phyloP scores from a whole-genome alignment of 805 yeast genomes.

The Isabelozyma pseudorhagii region DNA sequence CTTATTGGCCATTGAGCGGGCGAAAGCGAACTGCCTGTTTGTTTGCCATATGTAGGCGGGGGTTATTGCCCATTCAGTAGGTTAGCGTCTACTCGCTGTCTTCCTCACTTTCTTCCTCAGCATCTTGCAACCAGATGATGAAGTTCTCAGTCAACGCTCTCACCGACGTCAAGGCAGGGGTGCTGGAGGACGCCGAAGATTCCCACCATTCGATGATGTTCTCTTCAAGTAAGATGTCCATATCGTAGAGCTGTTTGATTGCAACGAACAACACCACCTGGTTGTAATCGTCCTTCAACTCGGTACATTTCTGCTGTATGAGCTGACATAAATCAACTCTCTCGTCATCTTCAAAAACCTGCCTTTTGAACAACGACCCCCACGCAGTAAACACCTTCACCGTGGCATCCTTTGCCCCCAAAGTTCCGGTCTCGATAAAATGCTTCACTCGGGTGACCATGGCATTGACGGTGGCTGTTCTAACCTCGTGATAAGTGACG shows the following conservation, averaged over 20 bases:
- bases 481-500: slow-evolving; percentile 89
- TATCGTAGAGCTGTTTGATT: slow-evolving; percentile 66
- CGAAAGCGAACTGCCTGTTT: background rate
- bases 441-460: slow-evolving; percentile 67
- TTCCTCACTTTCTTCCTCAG: slow-evolving; percentile 54
- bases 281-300: slow-evolving; percentile 37
- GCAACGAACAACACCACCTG: slow-evolving; percentile 51
- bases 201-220: slow-evolving; percentile 83
- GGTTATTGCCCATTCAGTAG: background rate
- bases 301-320: slow-evolving; percentile 44
- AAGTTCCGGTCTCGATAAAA: slow-evolving; percentile 72
- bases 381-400: slow-evolving; percentile 74
- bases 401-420: slow-evolving; percentile 73
- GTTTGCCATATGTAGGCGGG: slow-evolving; percentile 29
- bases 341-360: slow-evolving; percentile 78
- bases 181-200: slow-evolving; percentile 27
- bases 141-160: slow-evolving; percentile 64
- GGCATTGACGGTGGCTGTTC: slow-evolving; percentile 75
- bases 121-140: slow-evolving; percentile 84
- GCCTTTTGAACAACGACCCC: slow-evolving; percentile 79
- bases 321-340: slow-evolving; percentile 65
- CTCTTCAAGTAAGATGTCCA: slow-evolving; percentile 81
- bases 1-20: background rate
- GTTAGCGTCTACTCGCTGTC: background rate
- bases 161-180: slow-evolving; percentile 44